These are phyloP conservation scores for Oidiodendron maius DNA, from an alignment of 495 filamentous ascomycete species.

Conservation along the genomic window DNA sequence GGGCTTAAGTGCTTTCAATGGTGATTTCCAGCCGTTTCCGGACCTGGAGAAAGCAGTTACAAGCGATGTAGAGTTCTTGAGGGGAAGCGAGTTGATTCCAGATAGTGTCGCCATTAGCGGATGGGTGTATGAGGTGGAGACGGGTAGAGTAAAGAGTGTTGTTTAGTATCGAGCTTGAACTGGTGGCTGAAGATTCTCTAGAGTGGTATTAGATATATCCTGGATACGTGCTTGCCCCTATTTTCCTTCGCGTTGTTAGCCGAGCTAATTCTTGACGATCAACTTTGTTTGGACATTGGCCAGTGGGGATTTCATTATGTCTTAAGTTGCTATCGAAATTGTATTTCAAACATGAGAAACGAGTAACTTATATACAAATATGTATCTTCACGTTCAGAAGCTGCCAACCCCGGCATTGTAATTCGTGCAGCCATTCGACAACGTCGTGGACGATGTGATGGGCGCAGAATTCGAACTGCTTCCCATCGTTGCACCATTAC, in stretches of 20 bases:
- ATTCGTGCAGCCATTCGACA: conserved; percentile 18
- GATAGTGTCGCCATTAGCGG: conserved; percentile 57
- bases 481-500: conserved; percentile 7
- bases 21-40: conserved; percentile 59
- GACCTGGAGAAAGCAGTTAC: conserved; percentile 58
- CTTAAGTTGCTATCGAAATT: too few relatives aligned
- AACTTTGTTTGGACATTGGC: too few relatives aligned
- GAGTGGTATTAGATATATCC: too few relatives aligned
- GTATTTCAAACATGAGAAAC: neutral
- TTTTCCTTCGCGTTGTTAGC: too few relatives aligned
- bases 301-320: too few relatives aligned
- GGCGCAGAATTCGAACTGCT: conserved; percentile 1
- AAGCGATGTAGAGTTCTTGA: conserved; percentile 61
- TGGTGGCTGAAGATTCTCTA: too few relatives aligned
- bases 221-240: too few relatives aligned
- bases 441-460: conserved; percentile 9
- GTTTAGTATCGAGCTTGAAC: too few relatives aligned
- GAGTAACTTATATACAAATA: neutral
- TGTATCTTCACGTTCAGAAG: neutral
- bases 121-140: conserved; percentile 78
- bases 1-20: conserved; percentile 31
- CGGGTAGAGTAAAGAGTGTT: conserved; percentile 52
- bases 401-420: conserved; percentile 23
- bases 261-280: too few relatives aligned
- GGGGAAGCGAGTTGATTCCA: conserved; percentile 50